Conservation (phyloP, 139 green algal species). For the Zygnema circumcarinatum region DNA sequence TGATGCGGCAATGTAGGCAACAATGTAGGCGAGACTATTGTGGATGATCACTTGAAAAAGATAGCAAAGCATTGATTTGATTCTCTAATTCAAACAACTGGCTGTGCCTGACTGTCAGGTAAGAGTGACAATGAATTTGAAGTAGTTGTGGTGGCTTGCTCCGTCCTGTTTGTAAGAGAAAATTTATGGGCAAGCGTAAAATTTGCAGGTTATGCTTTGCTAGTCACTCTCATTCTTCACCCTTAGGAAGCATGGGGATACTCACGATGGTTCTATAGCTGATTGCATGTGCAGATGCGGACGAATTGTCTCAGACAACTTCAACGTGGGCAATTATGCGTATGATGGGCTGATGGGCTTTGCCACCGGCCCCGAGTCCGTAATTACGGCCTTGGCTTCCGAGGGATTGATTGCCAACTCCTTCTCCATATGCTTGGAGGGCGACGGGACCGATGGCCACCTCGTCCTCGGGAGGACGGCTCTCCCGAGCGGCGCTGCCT, state of each 20-base stretch:
- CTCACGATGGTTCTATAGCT: neutral
- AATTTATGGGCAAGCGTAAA: too few relatives aligned
- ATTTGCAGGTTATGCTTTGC: neutral
- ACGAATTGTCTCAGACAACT: neutral
- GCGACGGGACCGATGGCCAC: neutral
- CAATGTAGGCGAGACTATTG: neutral
- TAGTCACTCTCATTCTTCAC: neutral
- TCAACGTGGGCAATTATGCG: neutral
- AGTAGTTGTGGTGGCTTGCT: neutral
- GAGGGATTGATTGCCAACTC: neutral
- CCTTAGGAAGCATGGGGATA: neutral
- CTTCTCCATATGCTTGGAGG: conserved; percentile 33
- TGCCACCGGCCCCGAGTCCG: neutral
- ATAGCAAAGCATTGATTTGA: too few relatives aligned
- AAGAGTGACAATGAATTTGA: neutral
- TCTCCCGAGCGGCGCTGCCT: neutral
- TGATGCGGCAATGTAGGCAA: neutral
- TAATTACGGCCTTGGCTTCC: neutral
- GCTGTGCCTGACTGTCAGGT: too few relatives aligned
- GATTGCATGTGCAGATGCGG: neutral
- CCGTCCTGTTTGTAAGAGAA: neutral
- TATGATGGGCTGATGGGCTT: conserved; percentile 20
- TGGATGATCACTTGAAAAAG: too few relatives aligned
- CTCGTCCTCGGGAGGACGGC: conserved; percentile 11
- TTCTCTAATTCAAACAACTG: too few relatives aligned